phyloP scores from a whole-genome alignment of 2,329 filamentous ascomycete genomes.

The Bipolaris bicolor region DNA sequence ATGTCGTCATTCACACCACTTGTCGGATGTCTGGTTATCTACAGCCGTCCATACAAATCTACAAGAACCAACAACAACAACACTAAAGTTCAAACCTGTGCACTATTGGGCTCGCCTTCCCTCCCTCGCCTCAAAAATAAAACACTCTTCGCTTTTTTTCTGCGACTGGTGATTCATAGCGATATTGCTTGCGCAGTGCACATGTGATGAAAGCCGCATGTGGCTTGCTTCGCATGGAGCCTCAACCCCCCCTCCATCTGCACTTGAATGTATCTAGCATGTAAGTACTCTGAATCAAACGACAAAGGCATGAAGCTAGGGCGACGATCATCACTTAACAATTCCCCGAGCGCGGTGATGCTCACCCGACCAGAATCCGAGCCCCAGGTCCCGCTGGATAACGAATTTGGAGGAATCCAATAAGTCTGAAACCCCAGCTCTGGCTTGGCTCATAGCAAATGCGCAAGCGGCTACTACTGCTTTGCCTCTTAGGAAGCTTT shows the following conservation, averaged over 20 bases:
- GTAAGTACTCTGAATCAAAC: not conserved
- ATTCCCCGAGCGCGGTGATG: slow-evolving; percentile 11
- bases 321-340: slow-evolving; percentile 16
- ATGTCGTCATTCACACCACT: not conserved
- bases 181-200: slow-evolving; percentile 1
- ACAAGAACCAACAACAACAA: not conserved
- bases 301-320: slow-evolving; percentile 6
- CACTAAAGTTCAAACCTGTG: not conserved
- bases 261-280: not conserved
- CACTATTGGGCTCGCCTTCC: not conserved
- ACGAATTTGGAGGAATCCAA: slow-evolving; percentile 5
- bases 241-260: not conserved
- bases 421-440: slow-evolving; percentile 14
- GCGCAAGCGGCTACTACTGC: slow-evolving; percentile 7
- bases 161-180: not conserved
- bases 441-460: slow-evolving; percentile 2
- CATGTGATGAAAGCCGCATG: slow-evolving; percentile 6
- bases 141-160: not conserved
- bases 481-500: slow-evolving; percentile 4
- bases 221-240: slow-evolving; percentile 4
- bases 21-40: not conserved
- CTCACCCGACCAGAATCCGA: slow-evolving; percentile 6
- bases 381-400: slow-evolving; percentile 8
- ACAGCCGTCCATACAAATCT: not conserved
- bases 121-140: too few relatives aligned